phyloP scores from a whole-genome alignment of 306 rosid species.

The Erythrophleum fordii region DNA sequence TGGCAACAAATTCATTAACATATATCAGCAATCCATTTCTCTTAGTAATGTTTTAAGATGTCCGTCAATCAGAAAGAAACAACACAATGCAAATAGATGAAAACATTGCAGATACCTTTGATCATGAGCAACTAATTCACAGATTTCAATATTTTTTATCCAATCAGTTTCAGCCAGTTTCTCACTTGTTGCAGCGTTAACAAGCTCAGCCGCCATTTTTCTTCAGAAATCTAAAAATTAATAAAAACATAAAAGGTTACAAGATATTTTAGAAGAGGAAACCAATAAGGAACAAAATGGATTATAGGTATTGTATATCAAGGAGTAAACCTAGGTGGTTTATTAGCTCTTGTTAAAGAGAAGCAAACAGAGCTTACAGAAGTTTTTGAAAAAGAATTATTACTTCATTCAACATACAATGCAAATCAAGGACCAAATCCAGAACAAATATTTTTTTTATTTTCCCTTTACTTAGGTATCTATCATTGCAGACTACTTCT shows the following conservation, averaged over 20 bases:
- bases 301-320: not conserved
- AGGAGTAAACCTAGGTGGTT: constrained; percentile 13
- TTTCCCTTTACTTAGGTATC: constrained; percentile 5
- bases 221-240: constrained; percentile 19
- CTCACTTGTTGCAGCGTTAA: constrained; percentile 84
- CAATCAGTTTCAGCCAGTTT: constrained; percentile 79
- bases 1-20: not conserved
- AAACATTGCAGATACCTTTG: constrained; percentile 54
- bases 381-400: not conserved
- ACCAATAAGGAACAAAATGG: constrained; percentile 11
- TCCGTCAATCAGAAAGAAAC: constrained; percentile 30
- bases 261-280: constrained; percentile 22
- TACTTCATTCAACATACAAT: not conserved
- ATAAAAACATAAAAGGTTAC: not conserved
- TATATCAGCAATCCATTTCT: constrained; percentile 4
- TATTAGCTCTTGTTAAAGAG: constrained; percentile 10
- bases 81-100: not conserved
- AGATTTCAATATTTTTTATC: constrained; percentile 78
- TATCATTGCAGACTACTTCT: not conserved
- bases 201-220: constrained; percentile 79
- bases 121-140: constrained; percentile 83
- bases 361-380: constrained; percentile 17
- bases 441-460: constrained; percentile 8
- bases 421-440: constrained; percentile 23
- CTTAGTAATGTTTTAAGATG: not conserved